Evolutionary conservation across 2,329 filamentous ascomycete genomes (phyloP), one percentile per base, ranked within the genome.

Genomic region (Colletotrichum godetiae): DNA sequence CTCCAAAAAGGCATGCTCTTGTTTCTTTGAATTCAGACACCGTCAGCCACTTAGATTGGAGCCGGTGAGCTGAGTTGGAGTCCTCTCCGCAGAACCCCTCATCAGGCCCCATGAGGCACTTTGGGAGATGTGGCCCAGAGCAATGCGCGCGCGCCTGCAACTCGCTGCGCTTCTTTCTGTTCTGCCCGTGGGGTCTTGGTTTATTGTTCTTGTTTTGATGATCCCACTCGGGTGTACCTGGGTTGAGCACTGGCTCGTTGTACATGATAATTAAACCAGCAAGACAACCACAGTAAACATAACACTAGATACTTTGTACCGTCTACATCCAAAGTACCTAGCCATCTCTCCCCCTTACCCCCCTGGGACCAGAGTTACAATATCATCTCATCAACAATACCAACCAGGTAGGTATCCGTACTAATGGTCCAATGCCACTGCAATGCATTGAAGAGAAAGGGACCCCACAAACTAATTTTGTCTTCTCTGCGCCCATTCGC

Each of bases 391-490:
- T 64, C 52, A 69, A 49, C 33, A 24, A 58, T 66, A 46, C 63
- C 56, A 67, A 60, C 35, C 42, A n/a, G 42, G 42, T 8, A 35
- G 10, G 33, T 35, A 35, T 35, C 15, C 29, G 13, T 52, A 15
- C 63, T 27, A 55, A 29, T 24, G 19, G 33, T 24, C 22, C n/a
- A 19, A 22, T 42, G 55, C 42, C 31, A 70, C 22, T 55, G 19
- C 42, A 66, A 55, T 70, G 63, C 68, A 67, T 64, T 72, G 7
- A 31, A 60, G 29, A 46, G 27, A 58, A 63, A 37, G 33, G 57
- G 52, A 60, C 52, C 56, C 66, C 65, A 68, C 58, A 24, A 27
- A 31, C 64, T 58, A 69, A 69, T 53, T 72, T 72, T 46, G 27
- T 71, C 12, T 5, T 49, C 46, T 55, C 33, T 46, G 37, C 55